These are phyloP conservation scores for Xylariaceae sp. DNA, from an alignment of 2,329 filamentous ascomycete genomes.

Conservation along the genomic window DNA sequence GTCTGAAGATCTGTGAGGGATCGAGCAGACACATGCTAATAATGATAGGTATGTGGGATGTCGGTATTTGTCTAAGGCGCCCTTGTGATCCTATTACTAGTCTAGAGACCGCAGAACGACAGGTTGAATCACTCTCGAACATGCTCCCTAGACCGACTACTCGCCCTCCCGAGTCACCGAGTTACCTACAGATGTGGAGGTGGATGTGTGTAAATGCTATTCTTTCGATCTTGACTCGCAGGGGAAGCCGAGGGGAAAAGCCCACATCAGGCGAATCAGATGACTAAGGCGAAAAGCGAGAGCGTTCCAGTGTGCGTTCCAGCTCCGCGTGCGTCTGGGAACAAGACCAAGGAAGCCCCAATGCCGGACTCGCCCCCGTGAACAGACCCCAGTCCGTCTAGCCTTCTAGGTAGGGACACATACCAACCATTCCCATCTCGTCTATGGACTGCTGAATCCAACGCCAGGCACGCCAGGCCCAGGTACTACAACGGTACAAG, in stretches of 20 bases:
- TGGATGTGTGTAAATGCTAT: too few species aligned
- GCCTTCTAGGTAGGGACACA: too few species aligned
- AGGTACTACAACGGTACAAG: conserved; percentile 17
- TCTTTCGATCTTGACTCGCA: neutral
- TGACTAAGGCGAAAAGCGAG: neutral
- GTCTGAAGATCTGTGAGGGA: neutral
- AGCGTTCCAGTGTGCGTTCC: too few species aligned
- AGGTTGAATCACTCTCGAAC: too few species aligned
- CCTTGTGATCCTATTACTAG: neutral
- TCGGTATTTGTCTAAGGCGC: neutral
- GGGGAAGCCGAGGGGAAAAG: neutral
- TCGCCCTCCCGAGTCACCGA: too few species aligned
- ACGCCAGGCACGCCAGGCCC: too few species aligned
- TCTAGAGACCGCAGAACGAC: too few species aligned
- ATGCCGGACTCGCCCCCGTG: conserved; percentile 10
- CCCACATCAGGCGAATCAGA: neutral
- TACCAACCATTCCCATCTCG: conserved; percentile 7
- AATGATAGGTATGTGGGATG: too few species aligned
- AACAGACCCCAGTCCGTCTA: neutral
- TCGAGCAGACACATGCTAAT: too few species aligned
- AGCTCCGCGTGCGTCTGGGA: conserved; percentile 13
- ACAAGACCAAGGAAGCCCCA: neutral
- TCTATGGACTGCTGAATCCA: neutral
- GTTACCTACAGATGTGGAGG: too few species aligned
- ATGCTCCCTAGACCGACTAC: too few species aligned